Evolutionary conservation across 441 rosid genomes (phyloP).

Genomic region (Eutrema salsugineum): DNA sequence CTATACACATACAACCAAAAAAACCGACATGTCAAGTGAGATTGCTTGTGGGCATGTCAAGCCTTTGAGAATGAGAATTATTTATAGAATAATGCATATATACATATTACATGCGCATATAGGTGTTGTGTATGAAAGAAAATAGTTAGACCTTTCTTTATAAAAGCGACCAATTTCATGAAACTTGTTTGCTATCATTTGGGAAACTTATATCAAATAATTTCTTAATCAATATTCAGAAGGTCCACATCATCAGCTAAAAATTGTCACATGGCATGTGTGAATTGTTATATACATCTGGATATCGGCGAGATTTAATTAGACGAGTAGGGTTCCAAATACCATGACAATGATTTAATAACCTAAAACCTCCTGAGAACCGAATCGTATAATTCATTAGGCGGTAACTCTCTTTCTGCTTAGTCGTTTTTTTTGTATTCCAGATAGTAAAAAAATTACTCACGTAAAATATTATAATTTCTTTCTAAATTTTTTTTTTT

Average conservation of each 20-base stretch:
- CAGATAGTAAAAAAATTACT: not conserved
- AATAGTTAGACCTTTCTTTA: constrained; percentile 13
- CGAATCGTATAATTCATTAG: not conserved
- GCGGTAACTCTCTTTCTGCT: not conserved
- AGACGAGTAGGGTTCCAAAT: constrained; percentile 24
- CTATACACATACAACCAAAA: constrained; percentile 7
- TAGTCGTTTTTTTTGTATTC: too few species aligned
- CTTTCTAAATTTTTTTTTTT: too few species aligned
- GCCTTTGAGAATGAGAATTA: constrained; percentile 11
- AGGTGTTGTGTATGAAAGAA: not conserved
- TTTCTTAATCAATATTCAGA: constrained; percentile 8
- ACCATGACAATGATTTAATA: constrained; percentile 11
- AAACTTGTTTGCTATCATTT: constrained; percentile 15
- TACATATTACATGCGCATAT: not conserved
- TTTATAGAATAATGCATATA: constrained; percentile 6
- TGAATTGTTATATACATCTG: not conserved
- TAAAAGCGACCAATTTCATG: constrained; percentile 8
- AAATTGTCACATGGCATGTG: constrained; percentile 33
- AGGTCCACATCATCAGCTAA: constrained; percentile 28
- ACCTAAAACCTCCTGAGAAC: not conserved
- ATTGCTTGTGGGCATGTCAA: constrained; percentile 26
- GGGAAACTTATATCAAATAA: constrained; percentile 17
- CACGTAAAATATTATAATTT: not conserved
- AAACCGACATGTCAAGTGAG: constrained; percentile 28
- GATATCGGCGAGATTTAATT: constrained; percentile 26